Evolutionary conservation across 2,329 filamentous ascomycete species (phyloP).

Genomic region (Metarhizium guizhouense): DNA sequence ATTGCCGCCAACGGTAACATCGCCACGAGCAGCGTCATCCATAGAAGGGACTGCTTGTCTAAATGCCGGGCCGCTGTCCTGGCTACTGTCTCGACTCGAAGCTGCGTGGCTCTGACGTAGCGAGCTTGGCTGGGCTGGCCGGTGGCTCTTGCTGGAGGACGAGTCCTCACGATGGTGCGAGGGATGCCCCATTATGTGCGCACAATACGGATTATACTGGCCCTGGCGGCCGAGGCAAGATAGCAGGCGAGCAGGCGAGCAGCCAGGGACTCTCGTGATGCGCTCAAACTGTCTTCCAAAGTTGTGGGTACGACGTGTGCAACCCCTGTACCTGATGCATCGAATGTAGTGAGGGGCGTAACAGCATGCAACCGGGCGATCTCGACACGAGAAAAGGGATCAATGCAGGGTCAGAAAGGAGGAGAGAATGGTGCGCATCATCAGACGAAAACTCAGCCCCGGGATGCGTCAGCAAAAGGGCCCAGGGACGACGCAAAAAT

Average conservation of each 20-base stretch:
- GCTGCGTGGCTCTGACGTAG: constrained; percentile 36
- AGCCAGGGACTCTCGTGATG: not conserved
- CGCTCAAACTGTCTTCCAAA: not conserved
- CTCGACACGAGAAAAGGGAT: not conserved
- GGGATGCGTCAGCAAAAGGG: no score
- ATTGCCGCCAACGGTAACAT: not conserved
- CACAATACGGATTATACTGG: not conserved
- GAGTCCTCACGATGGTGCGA: constrained; percentile 21
- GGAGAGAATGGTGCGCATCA: not conserved
- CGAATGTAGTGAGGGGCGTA: not conserved
- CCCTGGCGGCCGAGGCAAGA: not conserved
- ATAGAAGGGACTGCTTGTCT: constrained; percentile 5
- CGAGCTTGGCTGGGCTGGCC: constrained; percentile 34
- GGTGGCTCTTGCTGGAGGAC: constrained; percentile 22
- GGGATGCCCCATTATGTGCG: constrained; percentile 17
- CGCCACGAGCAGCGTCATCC: constrained; percentile 8
- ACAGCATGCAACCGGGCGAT: no score
- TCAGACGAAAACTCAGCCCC: no score
- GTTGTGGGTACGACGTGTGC: not conserved
- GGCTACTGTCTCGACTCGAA: constrained; percentile 12
- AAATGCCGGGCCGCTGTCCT: constrained; percentile 8
- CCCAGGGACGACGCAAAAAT: no score
- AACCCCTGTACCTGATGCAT: not conserved
- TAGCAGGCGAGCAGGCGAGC: not conserved
- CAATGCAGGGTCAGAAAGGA: not conserved